phyloP scores from a whole-genome alignment of 192 early-diverging fungal genomes.

The Backusella mclennaniae region DNA sequence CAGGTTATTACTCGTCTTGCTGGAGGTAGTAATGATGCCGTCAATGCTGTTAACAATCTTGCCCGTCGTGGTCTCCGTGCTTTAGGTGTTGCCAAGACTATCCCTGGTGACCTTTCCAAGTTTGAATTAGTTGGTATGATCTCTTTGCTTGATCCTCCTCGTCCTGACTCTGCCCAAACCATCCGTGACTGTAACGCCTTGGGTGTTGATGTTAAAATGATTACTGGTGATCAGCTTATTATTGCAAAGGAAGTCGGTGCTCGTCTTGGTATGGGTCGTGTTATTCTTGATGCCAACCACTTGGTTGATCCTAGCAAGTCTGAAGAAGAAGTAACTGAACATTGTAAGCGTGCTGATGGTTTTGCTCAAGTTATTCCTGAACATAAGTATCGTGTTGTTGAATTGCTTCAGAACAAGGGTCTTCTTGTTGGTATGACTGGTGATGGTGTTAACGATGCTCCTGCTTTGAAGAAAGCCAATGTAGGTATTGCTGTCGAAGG shows the following conservation, averaged over 20 bases:
- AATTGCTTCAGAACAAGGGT: constrained; percentile 81
- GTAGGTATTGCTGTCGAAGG: constrained; percentile 93
- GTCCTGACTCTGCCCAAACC: constrained; percentile 81
- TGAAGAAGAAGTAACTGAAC: constrained; percentile 73
- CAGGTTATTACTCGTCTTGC: constrained; percentile 86
- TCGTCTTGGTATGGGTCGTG: constrained; percentile 83
- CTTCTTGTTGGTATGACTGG: constrained; percentile 87
- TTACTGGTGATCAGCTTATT: constrained; percentile 90
- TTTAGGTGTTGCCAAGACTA: constrained; percentile 63
- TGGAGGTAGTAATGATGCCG: constrained; percentile 81
- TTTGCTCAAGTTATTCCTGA: constrained; percentile 96
- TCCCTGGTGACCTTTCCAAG: constrained; percentile 58
- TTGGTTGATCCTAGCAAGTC: constrained; percentile 61
- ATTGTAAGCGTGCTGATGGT: constrained; percentile 80
- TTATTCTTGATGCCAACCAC: constrained; percentile 80
- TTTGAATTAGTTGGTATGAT: constrained; percentile 87
- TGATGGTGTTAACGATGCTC: constrained; percentile 96
- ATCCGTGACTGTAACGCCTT: constrained; percentile 79
- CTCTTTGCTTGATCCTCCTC: constrained; percentile 83
- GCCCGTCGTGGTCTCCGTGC: constrained; percentile 80
- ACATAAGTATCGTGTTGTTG: constrained; percentile 92
- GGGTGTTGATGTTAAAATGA: constrained; percentile 91
- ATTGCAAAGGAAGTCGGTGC: constrained; percentile 87
- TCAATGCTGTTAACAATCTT: constrained; percentile 78
- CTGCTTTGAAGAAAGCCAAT: constrained; percentile 92